Percentiles rank a stretch among this genome's conserved stretches.
These are phyloP conservation scores for Podospora pseudopauciseta DNA, from an alignment of 495 filamentous ascomycete species.

Conservation along the genomic window DNA sequence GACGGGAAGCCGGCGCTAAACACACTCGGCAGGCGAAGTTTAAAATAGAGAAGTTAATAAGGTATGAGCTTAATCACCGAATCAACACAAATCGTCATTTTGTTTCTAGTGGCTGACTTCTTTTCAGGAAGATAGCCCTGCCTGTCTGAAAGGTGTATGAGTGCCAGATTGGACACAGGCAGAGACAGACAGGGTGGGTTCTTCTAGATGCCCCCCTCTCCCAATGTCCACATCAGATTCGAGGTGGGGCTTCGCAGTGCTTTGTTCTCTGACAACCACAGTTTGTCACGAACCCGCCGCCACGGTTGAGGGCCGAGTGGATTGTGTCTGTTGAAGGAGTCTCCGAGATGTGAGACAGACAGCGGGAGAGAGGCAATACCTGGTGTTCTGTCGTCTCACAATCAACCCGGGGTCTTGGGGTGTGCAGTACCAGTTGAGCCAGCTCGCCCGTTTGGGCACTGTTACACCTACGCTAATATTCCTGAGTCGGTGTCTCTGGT, in stretches of 20 bases:
- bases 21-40: constrained; percentile 23
- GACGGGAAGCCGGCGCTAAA: constrained; percentile 26
- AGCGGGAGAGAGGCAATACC: neutral
- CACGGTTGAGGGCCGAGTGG: constrained; percentile 1
- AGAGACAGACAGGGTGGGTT: neutral
- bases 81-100: neutral
- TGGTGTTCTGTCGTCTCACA: neutral
- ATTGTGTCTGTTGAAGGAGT: neutral
- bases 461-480: neutral
- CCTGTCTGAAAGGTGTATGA: neutral
- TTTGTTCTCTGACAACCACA: neutral
- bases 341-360: constrained; percentile 1
- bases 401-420: neutral
- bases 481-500: neutral
- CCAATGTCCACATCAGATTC: neutral
- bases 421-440: neutral
- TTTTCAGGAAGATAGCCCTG: neutral
- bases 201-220: neutral
- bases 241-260: neutral
- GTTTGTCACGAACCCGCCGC: constrained; percentile 2
- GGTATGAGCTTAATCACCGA: neutral
- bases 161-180: neutral
- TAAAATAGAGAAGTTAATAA: neutral
- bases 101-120: neutral
- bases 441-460: neutral